These are phyloP conservation scores for Solanum chiquidenum DNA, from an alignment of 257 asterid species.

Conservation along the genomic window DNA sequence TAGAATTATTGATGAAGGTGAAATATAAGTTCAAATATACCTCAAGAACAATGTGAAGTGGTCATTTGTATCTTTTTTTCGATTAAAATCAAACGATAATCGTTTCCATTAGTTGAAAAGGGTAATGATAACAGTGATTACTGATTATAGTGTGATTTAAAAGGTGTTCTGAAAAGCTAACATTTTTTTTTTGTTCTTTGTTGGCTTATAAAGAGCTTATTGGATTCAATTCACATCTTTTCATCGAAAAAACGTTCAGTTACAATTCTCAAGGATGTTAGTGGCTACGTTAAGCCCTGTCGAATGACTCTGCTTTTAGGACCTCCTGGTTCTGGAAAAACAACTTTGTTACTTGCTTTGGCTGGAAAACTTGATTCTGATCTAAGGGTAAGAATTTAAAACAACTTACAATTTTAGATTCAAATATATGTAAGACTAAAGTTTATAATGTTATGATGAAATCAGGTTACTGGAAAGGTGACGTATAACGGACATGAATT, in stretches of 20 bases:
- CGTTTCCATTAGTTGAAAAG: not conserved
- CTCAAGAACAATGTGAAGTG: not conserved
- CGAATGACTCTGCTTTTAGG: slow-evolving; percentile 60
- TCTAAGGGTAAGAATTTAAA: slow-evolving; percentile 22
- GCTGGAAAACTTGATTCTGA: slow-evolving; percentile 55
- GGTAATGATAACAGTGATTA: too few relatives aligned
- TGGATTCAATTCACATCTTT: slow-evolving; percentile 21
- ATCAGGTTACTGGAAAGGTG: slow-evolving; percentile 44
- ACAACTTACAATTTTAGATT: not conserved
- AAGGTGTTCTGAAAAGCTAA: not conserved
- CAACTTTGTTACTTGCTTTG: slow-evolving; percentile 51
- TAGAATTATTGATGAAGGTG: not conserved
- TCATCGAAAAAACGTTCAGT: slow-evolving; percentile 35
- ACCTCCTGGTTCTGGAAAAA: slow-evolving; percentile 70
- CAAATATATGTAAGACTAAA: not conserved
- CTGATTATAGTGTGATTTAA: not conserved
- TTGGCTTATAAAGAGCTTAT: slow-evolving; percentile 1
- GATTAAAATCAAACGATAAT: not conserved
- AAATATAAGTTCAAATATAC: not conserved
- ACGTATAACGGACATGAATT: slow-evolving; percentile 57
- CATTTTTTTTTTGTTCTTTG: not conserved
- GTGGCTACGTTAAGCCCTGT: slow-evolving; percentile 58
- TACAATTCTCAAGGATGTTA: slow-evolving; percentile 43
- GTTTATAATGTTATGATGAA: not conserved
- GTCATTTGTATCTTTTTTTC: not conserved